Conservation (phyloP, 768 basidiomycete genomes). For the Amanita pallidorosea region DNA sequence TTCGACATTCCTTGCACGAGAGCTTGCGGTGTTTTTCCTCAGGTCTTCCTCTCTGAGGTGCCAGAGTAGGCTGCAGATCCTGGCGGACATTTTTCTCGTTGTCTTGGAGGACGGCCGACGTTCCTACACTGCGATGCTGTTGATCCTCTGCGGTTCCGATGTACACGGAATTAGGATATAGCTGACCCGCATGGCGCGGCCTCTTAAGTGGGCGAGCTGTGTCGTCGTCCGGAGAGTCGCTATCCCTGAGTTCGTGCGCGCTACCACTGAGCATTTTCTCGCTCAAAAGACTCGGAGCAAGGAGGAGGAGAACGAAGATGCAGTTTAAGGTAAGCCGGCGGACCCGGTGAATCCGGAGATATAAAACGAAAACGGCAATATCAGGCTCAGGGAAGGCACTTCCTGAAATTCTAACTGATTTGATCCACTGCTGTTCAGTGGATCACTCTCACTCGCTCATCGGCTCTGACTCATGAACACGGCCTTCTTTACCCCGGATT, state of each 20-base stretch:
- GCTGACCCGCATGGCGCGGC: not conserved
- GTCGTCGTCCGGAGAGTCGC: not conserved
- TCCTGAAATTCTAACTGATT: conserved; percentile 4
- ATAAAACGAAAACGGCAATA: conserved; percentile 4
- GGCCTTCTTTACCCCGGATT: not conserved
- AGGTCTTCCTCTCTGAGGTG: conserved; percentile 7
- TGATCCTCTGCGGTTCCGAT: not conserved
- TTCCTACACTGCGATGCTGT: not conserved
- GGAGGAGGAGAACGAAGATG: not conserved
- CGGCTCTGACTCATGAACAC: not conserved
- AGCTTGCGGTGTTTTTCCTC: conserved; percentile 36
- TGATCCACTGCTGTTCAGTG: conserved; percentile 4
- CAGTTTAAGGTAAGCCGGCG: conserved; percentile 4
- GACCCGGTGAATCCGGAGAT: conserved; percentile 7
- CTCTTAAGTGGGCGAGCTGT: conserved; percentile 1
- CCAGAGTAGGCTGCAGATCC: not conserved
- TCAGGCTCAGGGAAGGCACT: conserved; percentile 2
- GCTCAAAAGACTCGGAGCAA: not conserved
- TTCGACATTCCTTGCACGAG: conserved; percentile 42
- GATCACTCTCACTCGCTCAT: not conserved
- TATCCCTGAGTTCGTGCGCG: not conserved
- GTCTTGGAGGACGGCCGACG: not conserved
- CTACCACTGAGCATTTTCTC: not conserved
- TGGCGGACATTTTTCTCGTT: not conserved
- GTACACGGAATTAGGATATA: not conserved